Conservation (phyloP, 371 early-diverging fungal genomes). For the Blastocladiella emersonii region DNA sequence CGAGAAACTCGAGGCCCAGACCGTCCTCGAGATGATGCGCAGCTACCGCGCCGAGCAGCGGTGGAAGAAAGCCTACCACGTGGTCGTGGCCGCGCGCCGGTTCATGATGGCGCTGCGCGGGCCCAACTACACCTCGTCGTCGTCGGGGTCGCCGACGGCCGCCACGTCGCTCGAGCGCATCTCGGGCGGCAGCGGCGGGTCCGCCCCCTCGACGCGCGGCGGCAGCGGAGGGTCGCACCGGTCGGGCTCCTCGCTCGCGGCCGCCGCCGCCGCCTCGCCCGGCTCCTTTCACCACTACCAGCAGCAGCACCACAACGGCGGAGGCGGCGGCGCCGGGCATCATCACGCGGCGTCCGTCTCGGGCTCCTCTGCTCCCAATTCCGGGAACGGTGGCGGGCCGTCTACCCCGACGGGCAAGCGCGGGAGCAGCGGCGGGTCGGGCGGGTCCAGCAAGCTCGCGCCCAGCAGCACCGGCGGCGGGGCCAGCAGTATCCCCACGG, state of each 20-base stretch:
- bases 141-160: background rate
- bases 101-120: background rate
- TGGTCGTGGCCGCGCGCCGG: background rate
- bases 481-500: no score
- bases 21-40: slow-evolving; percentile 11
- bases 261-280: background rate
- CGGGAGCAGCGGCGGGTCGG: no score
- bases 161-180: background rate
- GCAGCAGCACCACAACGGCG: no score
- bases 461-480: no score
- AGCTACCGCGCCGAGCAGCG: slow-evolving; percentile 7
- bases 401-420: no score
- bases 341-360: no score
- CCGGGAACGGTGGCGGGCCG: no score
- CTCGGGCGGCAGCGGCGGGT: no score
- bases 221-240: background rate
- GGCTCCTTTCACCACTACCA: no score
- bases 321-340: no score
- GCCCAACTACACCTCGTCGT: background rate
- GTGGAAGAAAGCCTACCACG: background rate
- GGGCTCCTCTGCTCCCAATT: no score
- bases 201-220: background rate
- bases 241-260: background rate
- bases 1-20: slow-evolving; percentile 6
- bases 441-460: no score